These are phyloP conservation scores for Calonectria hongkongensis DNA, from an alignment of 2,329 filamentous ascomycete genomes.

Conservation along the genomic window DNA sequence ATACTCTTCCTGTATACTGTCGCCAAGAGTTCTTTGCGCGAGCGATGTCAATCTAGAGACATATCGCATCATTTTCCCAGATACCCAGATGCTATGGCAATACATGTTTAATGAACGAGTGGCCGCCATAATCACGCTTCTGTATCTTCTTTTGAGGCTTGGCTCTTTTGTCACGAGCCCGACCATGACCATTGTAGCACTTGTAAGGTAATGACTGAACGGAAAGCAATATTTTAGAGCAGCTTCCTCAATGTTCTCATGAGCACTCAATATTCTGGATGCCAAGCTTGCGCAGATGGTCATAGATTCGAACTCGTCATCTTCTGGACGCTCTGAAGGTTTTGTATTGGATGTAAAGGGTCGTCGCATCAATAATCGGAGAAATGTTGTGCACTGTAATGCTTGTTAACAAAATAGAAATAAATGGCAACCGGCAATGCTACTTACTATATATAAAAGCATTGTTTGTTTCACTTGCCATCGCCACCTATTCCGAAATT, in stretches of 20 bases:
- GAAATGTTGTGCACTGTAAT: slow-evolving; percentile 43
- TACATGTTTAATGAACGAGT: slow-evolving; percentile 43
- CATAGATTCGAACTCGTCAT: slow-evolving; percentile 42
- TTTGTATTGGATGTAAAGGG: slow-evolving; percentile 27
- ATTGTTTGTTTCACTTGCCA: slow-evolving; percentile 45
- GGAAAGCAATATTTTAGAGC: slow-evolving; percentile 45
- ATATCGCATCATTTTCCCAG: slow-evolving; percentile 47
- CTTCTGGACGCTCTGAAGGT: slow-evolving; percentile 19
- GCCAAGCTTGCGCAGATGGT: slow-evolving; percentile 43
- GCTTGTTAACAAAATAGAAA: background rate
- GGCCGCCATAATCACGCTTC: slow-evolving; percentile 28
- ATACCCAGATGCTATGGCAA: slow-evolving; percentile 46
- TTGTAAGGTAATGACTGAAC: slow-evolving; percentile 47
- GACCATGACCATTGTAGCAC: slow-evolving; percentile 46
- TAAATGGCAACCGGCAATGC: background rate
- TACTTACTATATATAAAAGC: slow-evolving; percentile 36
- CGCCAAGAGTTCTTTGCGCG: slow-evolving; percentile 25
- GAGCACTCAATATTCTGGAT: slow-evolving; percentile 38
- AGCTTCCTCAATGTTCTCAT: slow-evolving; percentile 43
- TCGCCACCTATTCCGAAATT: slow-evolving; percentile 36
- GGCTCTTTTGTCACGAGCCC: slow-evolving; percentile 42
- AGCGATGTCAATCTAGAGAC: slow-evolving; percentile 41
- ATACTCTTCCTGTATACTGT: background rate
- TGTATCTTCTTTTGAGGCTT: slow-evolving; percentile 40
- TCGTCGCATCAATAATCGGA: slow-evolving; percentile 43